Conservation (phyloP, 1,139 yeast species). For the Nakaseomyces sp. region DNA sequence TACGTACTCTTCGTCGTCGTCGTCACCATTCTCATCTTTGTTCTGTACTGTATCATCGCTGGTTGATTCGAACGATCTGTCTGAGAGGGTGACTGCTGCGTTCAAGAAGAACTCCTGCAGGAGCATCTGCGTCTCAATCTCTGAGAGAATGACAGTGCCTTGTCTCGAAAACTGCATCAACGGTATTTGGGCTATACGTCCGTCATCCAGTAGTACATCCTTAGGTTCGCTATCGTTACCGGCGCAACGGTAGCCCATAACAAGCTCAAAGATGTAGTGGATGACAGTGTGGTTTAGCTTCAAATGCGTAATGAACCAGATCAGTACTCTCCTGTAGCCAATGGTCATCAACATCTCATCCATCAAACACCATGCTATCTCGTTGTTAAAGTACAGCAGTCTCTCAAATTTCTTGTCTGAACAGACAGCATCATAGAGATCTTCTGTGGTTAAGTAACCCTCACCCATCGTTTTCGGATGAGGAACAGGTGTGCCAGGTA, state of each 20-base stretch:
- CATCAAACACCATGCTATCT: constrained; percentile 45
- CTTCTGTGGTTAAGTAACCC: constrained; percentile 40
- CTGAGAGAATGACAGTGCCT: constrained; percentile 45
- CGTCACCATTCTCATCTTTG: constrained; percentile 5
- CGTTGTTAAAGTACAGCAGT: constrained; percentile 36
- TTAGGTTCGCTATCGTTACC: neutral
- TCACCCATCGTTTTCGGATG: constrained; percentile 11
- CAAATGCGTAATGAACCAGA: constrained; percentile 58
- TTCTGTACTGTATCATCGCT: no score
- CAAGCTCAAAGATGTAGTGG: constrained; percentile 53
- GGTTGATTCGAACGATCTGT: constrained; percentile 20
- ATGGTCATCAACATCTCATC: constrained; percentile 63
- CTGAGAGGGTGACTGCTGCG: constrained; percentile 42
- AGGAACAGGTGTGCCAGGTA: constrained; percentile 15
- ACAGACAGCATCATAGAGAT: constrained; percentile 41
- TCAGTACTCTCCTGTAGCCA: constrained; percentile 52
- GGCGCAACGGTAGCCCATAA: constrained; percentile 45
- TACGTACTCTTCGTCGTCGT: constrained; percentile 12
- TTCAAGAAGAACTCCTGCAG: constrained; percentile 58
- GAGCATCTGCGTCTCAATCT: constrained; percentile 55
- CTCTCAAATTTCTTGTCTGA: constrained; percentile 37
- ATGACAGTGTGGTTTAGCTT: constrained; percentile 46
- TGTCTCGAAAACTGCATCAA: constrained; percentile 40
- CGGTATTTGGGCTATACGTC: constrained; percentile 25
- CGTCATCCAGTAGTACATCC: neutral